Conservation (phyloP, 2,329 filamentous ascomycete species). For the Sphaerulina populicola region DNA sequence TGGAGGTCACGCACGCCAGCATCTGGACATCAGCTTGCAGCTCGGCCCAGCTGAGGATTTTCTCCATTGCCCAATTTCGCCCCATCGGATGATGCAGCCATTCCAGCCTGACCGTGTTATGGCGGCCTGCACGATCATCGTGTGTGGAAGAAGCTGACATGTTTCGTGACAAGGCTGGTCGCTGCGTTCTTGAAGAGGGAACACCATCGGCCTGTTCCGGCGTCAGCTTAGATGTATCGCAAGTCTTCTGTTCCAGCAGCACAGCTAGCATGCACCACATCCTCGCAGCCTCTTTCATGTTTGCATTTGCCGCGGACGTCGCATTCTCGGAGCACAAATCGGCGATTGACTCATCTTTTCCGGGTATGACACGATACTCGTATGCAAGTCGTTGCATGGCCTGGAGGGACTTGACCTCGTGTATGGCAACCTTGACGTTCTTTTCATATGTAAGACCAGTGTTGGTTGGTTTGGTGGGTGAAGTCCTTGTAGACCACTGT, state of each 20-base stretch:
- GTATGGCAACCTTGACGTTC: slow-evolving; percentile 65
- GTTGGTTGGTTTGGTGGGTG: slow-evolving; percentile 23
- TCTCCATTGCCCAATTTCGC: slow-evolving; percentile 48
- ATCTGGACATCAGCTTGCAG: slow-evolving; percentile 54
- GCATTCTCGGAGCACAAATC: slow-evolving; percentile 81
- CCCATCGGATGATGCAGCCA: slow-evolving; percentile 46
- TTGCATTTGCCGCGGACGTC: slow-evolving; percentile 61
- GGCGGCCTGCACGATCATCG: neutral
- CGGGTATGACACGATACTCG: slow-evolving; percentile 75
- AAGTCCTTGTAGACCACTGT: slow-evolving; percentile 27
- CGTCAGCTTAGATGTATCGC: neutral
- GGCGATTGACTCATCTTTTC: slow-evolving; percentile 46
- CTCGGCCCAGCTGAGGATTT: slow-evolving; percentile 54
- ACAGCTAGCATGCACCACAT: slow-evolving; percentile 77
- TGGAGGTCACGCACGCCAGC: slow-evolving; percentile 57
- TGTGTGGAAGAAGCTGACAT: slow-evolving; percentile 7
- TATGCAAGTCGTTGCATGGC: slow-evolving; percentile 72
- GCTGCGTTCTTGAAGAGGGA: slow-evolving; percentile 43
- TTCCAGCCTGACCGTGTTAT: neutral
- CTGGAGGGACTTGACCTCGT: slow-evolving; percentile 61
- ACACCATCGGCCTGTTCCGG: neutral
- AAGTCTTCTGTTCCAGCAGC: slow-evolving; percentile 59
- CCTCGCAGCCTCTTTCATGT: slow-evolving; percentile 62
- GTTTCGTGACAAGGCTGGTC: slow-evolving; percentile 9
- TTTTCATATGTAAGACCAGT: slow-evolving; percentile 31